Percentiles rank a stretch among this genome's conserved stretches.
Evolutionary conservation across 495 filamentous ascomycete species (phyloP).

Genomic region (Penicillium antarcticum): DNA sequence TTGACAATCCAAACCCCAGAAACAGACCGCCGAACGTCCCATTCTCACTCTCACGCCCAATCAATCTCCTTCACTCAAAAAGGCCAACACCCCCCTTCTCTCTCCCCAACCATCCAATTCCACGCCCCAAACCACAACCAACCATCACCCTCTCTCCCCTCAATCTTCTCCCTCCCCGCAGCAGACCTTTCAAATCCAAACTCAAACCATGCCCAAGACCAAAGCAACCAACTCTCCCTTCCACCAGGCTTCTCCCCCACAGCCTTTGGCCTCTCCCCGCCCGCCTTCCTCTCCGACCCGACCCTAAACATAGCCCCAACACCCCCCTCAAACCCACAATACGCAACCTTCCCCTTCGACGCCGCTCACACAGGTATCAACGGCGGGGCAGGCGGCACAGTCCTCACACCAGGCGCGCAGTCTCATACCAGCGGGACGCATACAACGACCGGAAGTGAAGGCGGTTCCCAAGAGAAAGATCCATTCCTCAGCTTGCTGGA

Average conservation of each 20-base stretch:
- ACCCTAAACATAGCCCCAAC: conserved; percentile 30
- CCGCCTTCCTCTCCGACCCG: conserved; percentile 27
- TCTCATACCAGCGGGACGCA: conserved; percentile 36
- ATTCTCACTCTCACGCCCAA: background rate
- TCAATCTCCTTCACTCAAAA: conserved; percentile 1
- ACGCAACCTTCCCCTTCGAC: conserved; percentile 46
- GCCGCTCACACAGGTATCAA: conserved; percentile 9
- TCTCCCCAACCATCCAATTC: conserved; percentile 21
- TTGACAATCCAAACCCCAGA: conserved; percentile 12
- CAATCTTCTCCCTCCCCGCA: conserved; percentile 27
- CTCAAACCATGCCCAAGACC: background rate
- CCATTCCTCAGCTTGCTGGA: conserved; percentile 77
- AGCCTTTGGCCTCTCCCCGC: conserved; percentile 30
- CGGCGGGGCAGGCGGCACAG: conserved; percentile 6
- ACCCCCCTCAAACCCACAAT: conserved; percentile 36
- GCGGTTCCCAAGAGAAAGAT: conserved; percentile 58
- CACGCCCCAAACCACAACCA: conserved; percentile 9
- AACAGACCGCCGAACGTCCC: conserved; percentile 10
- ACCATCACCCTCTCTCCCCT: conserved; percentile 15
- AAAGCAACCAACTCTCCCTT: conserved; percentile 14
- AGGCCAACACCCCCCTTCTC: background rate
- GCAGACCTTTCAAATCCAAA: conserved; percentile 4
- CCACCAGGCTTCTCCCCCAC: conserved; percentile 31
- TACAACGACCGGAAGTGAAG: conserved; percentile 23
- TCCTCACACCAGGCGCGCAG: conserved; percentile 35